Evolutionary conservation across 1,284 basidiomycete species (phyloP), one percentile per base, ranked within the genome.

Genomic region (Apiotrichum montevideense): DNA sequence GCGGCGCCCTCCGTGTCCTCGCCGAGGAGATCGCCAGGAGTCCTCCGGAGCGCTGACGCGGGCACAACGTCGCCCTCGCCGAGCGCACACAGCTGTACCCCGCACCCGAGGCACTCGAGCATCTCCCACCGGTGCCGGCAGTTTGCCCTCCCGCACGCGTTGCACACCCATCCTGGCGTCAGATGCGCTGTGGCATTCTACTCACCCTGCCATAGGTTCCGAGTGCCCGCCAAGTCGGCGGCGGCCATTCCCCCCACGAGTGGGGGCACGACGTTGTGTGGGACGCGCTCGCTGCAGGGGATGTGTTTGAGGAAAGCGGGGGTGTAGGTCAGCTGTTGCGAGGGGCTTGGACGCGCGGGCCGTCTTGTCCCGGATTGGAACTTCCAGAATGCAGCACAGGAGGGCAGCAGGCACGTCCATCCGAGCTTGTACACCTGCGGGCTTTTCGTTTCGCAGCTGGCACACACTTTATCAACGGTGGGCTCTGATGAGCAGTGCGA

Each of bases 101-200:
- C 56, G 37, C 61, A 63, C 39, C 51, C 56, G 35, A 55, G 52
- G 29, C 60, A 62, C 54, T 56, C 63, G 67, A 64, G 68, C 34
- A 68, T 60, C 53, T 74, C 71, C 72, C 72, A 74, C 8, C 69
- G 58, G 51, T 66, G 69, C 39, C 72, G 63, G 50, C 69, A 71
- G 61, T 74, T 74, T 2, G 72, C 72, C n/a, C 72, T 56, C 6
- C 68, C 69, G 46, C 72, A 74, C 15, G 37, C 52, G 10, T 49
- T 47, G 46, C 72, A 74, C 4, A 72, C 70, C 70, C 70, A 74
- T 8, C 70, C 69, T 70, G 49, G 8, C 7, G n/a, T 62, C 53
- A 61, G 50, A 35, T 21, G n/a, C 6, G 5, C 6, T 7, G 34
- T 21, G 29, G 37, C 32, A 13, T 13, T 39, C 37, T 39, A 50